Base-by-base conservation (phyloP, 1,139 yeast genomes). In the Suhomyces taliae region DNA sequence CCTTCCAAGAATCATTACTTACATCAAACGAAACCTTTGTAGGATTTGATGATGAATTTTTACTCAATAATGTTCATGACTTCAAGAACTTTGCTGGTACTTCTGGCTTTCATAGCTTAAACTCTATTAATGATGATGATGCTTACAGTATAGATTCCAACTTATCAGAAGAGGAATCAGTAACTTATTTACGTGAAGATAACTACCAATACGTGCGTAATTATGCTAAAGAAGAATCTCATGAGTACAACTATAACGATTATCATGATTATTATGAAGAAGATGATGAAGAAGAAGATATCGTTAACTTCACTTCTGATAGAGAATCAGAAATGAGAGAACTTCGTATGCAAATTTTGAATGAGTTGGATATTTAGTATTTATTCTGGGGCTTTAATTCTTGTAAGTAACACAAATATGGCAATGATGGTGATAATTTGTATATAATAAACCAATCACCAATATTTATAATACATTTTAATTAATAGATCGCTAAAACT, bases 311-410 rank as follows among this genome's bases (percentile, higher is more conserved):
- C 10, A 27, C 36, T 24, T 43, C 46, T 8, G 57, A 57, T 34
- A 64, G 61, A 48, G 76, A 73, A 39, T 57, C 55, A 42, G 78
- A 74, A 53, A 61, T 75, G 50, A 54, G 62, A 36, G 77, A 72
- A 56, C 65, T 74, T 44, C 61, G 79, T 44, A 57, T 67, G 50
- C 78, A 73, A 52, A 68, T 73, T 50, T 55, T 72, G 54, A 62
- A 59, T 44, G 77, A 73, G 48, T 60, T 71, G 41, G 53, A 50
- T 19, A 12, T 35, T 12, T 50, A 43, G 46, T 26, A 24, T 31
- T 31, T 37, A 8, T 15, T 39, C 24, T 27, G 38, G 37, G 27
- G 41, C 34, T 42, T 47, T 42, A 36, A 10, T 43, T 46, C 44
- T 41, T 43, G 41, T 42, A 40, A 36, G 40, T 47, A 35, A n/a